Base-by-base conservation (phyloP, 257 asterid species). In the Gardenia jasminoides region DNA sequence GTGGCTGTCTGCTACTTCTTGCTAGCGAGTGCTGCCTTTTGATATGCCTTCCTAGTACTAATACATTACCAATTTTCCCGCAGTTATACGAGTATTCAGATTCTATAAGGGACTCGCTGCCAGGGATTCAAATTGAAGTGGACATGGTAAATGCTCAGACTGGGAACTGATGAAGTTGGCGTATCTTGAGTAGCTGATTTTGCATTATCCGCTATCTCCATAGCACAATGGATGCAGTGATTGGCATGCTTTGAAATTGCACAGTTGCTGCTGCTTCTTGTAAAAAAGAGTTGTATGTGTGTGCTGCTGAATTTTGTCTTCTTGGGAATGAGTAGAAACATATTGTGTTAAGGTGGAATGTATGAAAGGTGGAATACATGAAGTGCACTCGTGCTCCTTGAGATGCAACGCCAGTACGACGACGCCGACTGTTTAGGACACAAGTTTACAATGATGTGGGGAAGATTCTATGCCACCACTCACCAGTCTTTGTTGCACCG, bases 1-100 rank as follows among this genome's bases (percentile, higher is more conserved):
- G 28, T 69, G 58, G 65, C 61, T 47, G 46, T 44, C 64, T 56
- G n/a, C 61, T 71, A 26, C 17, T 41, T 24, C 20, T 56, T 22
- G 54, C 65, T 50, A 28, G 54, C 43, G 7, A 46, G 30, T 12
- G 19, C n/a, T n/a, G 30, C 54, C 41, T 50, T 80, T 33, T 6
- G 30, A 15, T 58, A 67, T 22, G 19, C 20, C 10, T 80, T 36
- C 62, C 69, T 74, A 72, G 76, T 67, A 46, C 24, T 74, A 72
- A 78, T 72, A 46, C 24, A 15, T 76, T 36, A 26, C 61, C 78
- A 76, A 70, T 62, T 61, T 66, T 70, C 24, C 72, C 87, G 91
- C 93, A 93, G 98, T 92, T 89, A 66, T 76, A 83, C 33, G 81
- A 80, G 71, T 90, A 92, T 85, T 84, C 93, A 43, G 86, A 82